Evolutionary conservation across 2,329 filamentous ascomycete species (phyloP), one percentile per base, ranked within the genome.

Genomic region (Ophiosphaerella korrae): DNA sequence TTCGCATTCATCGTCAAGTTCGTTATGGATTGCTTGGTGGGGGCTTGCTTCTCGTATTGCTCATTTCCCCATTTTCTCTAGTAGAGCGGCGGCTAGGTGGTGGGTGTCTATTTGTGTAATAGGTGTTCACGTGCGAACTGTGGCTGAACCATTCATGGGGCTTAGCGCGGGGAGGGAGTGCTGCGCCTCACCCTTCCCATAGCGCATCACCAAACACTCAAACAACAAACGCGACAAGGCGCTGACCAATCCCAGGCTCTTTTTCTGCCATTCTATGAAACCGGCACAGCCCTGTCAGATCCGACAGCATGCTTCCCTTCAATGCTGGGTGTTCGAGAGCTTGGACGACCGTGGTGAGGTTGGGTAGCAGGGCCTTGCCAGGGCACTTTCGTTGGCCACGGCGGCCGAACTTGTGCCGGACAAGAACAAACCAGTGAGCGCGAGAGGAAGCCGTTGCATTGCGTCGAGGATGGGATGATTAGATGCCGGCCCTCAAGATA

Each of bases 211-310:
- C 42, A 52, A 54, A 46, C 48, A 24, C 14, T 34, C 26, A 29
- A 53, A 42, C 48, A 26, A 13, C 32, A 39, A n/a, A 46, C 29
- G 50, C 50, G 31, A 42, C 52, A 50, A 29, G 14, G 34, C 16
- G 8, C 12, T 37, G 35, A 42, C 63, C 63, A 67, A 67, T 67
- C n/a, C 39, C 7, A 5, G 8, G 1, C 14, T n/a, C 18, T 52
- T 49, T 68, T 68, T 68, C 62, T 69, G 66, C 64, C 66, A 49
- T 41, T 38, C 51, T 37, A 39, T 52, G 49, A 62, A 57, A 58
- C 59, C 23, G 42, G 63, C 62, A 63, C 57, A 56, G 59, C 62
- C 64, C 55, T 63, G 66, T 47, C 51, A 26, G 26, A 39, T 9
- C 45, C 41, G 24, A 34, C 52, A 48, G 29, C 42, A 37, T 45